These are phyloP conservation scores for Phytomonas serpens DNA, from an alignment of 208 protist genomes.

Conservation along the genomic window DNA sequence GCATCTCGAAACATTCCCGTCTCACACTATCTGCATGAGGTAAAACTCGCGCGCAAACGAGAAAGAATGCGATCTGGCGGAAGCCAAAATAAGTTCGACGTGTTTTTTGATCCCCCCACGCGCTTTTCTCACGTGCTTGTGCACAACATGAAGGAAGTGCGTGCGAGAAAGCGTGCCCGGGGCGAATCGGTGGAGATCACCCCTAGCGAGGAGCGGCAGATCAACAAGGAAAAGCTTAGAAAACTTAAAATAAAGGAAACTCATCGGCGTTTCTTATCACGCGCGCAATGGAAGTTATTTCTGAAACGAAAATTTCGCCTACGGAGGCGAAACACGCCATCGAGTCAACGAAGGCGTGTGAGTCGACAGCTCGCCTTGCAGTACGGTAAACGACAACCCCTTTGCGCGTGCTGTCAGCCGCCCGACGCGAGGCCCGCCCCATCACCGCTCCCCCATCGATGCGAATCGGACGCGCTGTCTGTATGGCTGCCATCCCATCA, in stretches of 20 bases:
- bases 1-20: constrained; percentile 58
- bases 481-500: constrained; percentile 57
- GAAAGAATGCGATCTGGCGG: constrained; percentile 6
- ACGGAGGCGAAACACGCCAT: constrained; percentile 25
- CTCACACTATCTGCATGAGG: constrained; percentile 29
- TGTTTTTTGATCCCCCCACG: too few species aligned
- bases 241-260: constrained; percentile 19
- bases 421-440: background rate
- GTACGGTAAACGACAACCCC: constrained; percentile 13
- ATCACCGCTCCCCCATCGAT: background rate
- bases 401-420: constrained; percentile 22
- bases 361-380: constrained; percentile 14
- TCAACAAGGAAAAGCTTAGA: constrained; percentile 6
- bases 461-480: background rate
- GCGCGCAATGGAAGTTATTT: constrained; percentile 31
- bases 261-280: constrained; percentile 31
- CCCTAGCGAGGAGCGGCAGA: too few species aligned
- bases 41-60: constrained; percentile 8
- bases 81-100: background rate
- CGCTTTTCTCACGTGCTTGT: too few species aligned
- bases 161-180: too few species aligned
- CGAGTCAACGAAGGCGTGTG: constrained; percentile 13
- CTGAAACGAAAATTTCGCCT: constrained; percentile 36
- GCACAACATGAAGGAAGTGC: too few species aligned
- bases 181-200: too few species aligned